Conservation (phyloP, 2,329 filamentous ascomycete species). For the Nigrospora sphaerica region DNA sequence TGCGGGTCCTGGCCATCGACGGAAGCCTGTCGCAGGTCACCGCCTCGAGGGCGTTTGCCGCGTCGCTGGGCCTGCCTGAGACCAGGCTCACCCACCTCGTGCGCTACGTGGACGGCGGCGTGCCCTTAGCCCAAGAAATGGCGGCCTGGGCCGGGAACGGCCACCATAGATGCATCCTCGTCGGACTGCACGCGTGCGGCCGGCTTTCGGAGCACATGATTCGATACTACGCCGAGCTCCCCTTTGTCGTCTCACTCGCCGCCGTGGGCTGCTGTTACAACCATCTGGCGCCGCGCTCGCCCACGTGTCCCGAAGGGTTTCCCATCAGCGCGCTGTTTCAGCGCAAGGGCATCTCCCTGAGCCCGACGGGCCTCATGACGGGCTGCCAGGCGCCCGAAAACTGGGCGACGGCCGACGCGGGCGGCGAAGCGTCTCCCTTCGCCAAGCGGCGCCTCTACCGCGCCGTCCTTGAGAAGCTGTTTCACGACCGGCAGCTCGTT, state of each 20-base stretch:
- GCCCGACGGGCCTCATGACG: slow-evolving; percentile 23
- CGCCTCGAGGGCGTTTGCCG: slow-evolving; percentile 15
- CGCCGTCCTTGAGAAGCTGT: slow-evolving; percentile 16
- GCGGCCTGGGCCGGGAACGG: slow-evolving; percentile 14
- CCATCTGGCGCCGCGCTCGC: slow-evolving; percentile 22
- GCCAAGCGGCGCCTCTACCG: slow-evolving; percentile 18
- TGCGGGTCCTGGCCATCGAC: slow-evolving; percentile 21
- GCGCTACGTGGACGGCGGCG: slow-evolving; percentile 20
- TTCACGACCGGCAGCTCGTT: slow-evolving; percentile 16
- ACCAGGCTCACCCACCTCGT: slow-evolving; percentile 14
- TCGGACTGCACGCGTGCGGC: slow-evolving; percentile 24
- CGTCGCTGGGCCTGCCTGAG: slow-evolving; percentile 12
- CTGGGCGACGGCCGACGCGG: slow-evolving; percentile 16
- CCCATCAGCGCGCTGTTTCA: slow-evolving; percentile 27
- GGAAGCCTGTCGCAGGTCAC: slow-evolving; percentile 21
- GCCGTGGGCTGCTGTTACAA: slow-evolving; percentile 26
- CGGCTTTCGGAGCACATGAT: slow-evolving; percentile 25
- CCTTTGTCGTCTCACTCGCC: slow-evolving; percentile 14
- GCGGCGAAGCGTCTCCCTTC: slow-evolving; percentile 11
- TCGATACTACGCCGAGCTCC: slow-evolving; percentile 15
- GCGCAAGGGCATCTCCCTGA: slow-evolving; percentile 12
- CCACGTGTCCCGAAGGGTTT: slow-evolving; percentile 27
- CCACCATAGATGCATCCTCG: slow-evolving; percentile 20
- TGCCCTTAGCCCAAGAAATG: slow-evolving; percentile 12
- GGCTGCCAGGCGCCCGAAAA: slow-evolving; percentile 25